phyloP scores from a whole-genome alignment of 306 rosid genomes.

The Citrullus mucosospermus region DNA sequence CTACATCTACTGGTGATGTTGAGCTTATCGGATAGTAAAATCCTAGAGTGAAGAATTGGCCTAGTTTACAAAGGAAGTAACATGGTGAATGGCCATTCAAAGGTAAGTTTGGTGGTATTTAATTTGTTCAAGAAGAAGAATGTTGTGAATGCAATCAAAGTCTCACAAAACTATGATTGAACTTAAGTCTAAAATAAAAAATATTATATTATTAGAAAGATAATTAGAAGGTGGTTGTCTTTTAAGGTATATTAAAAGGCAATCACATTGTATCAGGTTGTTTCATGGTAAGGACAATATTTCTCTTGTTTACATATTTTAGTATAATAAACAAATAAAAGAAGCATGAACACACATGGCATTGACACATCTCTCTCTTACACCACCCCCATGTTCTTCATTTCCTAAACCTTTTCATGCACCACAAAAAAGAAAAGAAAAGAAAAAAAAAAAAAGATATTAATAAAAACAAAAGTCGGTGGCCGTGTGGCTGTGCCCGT shows the following conservation, averaged over 20 bases:
- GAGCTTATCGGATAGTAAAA: background rate
- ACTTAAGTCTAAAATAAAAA: no score
- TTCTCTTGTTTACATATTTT: background rate
- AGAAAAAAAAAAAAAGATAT: no score
- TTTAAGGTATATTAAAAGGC: background rate
- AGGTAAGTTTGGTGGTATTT: no score
- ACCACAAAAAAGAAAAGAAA: background rate
- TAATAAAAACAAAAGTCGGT: background rate
- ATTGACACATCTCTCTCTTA: background rate
- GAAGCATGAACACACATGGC: background rate
- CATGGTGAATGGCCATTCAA: no score
- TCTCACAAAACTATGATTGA: no score
- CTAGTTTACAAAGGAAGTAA: no score
- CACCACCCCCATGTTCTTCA: background rate
- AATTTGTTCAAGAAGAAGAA: background rate
- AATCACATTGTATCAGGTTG: no score
- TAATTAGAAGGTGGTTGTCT: no score
- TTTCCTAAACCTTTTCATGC: background rate
- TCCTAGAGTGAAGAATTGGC: background rate
- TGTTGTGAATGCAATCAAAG: background rate
- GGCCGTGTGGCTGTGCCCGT: background rate
- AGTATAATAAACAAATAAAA: background rate
- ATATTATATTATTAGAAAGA: background rate
- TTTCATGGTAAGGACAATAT: no score
- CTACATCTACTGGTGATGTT: no score